Conservation (phyloP, 2,329 filamentous ascomycete species). For the Metarhizium rileyi region DNA sequence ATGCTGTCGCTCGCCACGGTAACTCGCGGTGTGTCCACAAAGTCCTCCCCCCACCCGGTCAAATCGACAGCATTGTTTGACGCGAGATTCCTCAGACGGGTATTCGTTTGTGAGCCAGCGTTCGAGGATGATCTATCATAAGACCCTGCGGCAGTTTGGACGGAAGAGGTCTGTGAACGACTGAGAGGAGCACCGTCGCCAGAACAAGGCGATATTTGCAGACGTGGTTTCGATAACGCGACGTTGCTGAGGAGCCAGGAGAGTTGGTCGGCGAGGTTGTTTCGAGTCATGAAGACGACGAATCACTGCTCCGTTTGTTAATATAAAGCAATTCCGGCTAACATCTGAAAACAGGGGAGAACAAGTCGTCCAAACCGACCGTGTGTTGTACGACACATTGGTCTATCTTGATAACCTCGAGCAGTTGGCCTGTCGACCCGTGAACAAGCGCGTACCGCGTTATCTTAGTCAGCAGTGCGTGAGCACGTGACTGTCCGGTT, state of each 20-base stretch:
- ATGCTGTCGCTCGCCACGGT: constrained; percentile 26
- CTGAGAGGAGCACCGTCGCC: constrained; percentile 16
- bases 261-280: constrained; percentile 48
- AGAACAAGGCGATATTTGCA: constrained; percentile 26
- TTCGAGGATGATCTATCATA: not conserved
- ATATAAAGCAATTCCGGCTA: not conserved
- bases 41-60: constrained; percentile 12
- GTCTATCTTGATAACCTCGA: not conserved
- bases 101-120: not conserved
- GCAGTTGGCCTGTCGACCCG: not conserved
- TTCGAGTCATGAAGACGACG: constrained; percentile 49
- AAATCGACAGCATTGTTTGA: constrained; percentile 13
- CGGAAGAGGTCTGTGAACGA: constrained; percentile 17
- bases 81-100: not conserved
- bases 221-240: constrained; percentile 29
- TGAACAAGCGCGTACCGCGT: constrained; percentile 21
- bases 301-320: not conserved
- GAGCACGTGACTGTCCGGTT: constrained; percentile 9
- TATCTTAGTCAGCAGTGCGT: constrained; percentile 21
- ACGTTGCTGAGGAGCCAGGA: constrained; percentile 46
- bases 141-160: constrained; percentile 1
- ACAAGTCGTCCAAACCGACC: not conserved
- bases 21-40: constrained; percentile 17
- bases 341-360: constrained; percentile 3
- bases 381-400: not conserved